Percentiles rank a stretch among this genome's conserved stretches.
phyloP scores from a whole-genome alignment of 192 early-diverging fungal species.

The Chytriomyces confervae region DNA sequence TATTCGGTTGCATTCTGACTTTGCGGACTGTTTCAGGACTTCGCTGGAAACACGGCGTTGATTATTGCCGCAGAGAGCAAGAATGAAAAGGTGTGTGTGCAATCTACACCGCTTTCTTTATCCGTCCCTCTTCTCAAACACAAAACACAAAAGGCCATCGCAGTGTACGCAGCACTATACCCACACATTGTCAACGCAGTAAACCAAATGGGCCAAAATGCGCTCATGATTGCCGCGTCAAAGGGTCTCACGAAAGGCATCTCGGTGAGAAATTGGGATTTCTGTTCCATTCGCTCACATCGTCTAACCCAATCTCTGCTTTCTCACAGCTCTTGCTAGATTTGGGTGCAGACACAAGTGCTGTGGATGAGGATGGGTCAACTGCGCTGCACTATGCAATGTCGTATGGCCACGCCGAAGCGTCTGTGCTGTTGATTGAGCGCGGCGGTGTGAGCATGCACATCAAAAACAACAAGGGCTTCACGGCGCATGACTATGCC shows the following conservation, averaged over 20 bases:
- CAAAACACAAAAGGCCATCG: constrained; percentile 36
- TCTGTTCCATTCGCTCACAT: too few species aligned
- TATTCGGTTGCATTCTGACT: not conserved
- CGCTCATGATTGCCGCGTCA: constrained; percentile 53
- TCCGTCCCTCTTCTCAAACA: not conserved
- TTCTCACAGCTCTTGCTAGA: constrained; percentile 47
- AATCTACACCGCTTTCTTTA: not conserved
- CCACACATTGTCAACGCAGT: constrained; percentile 42
- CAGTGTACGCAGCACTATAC: constrained; percentile 37
- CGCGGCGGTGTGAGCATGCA: constrained; percentile 46
- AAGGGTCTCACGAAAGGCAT: constrained; percentile 42
- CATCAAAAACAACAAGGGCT: constrained; percentile 49
- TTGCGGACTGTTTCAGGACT: constrained; percentile 41
- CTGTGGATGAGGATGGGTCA: constrained; percentile 52
- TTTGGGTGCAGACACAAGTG: constrained; percentile 50
- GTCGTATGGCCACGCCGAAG: constrained; percentile 53
- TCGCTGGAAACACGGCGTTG: constrained; percentile 53
- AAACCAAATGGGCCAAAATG: constrained; percentile 54
- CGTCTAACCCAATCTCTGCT: too few species aligned
- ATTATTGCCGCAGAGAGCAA: constrained; percentile 50
- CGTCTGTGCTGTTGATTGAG: constrained; percentile 50
- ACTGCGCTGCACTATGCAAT: constrained; percentile 56
- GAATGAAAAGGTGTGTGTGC: constrained; percentile 44
- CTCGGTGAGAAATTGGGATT: constrained; percentile 31
- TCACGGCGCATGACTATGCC: constrained; percentile 58